Conservation (phyloP, 768 basidiomycete genomes). For the Hydnomerulius pinastri region DNA sequence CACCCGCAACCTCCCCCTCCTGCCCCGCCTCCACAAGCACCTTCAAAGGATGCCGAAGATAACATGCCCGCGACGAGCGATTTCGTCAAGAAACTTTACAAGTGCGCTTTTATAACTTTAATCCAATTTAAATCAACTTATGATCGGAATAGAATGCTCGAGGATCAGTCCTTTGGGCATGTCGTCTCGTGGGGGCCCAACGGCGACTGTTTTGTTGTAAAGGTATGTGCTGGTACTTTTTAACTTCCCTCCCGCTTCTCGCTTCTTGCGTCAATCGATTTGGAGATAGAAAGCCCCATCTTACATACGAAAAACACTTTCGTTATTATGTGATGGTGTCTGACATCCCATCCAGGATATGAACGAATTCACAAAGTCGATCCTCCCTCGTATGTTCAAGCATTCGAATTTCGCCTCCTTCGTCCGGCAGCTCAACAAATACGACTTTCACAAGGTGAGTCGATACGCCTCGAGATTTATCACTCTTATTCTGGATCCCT, state of each 20-base stretch:
- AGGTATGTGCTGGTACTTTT: constrained; percentile 37
- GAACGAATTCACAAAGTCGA: constrained; percentile 92
- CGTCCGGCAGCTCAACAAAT: constrained; percentile 93
- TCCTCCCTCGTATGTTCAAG: constrained; percentile 92
- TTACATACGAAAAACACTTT: not conserved
- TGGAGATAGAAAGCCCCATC: not conserved
- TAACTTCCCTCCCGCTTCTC: not conserved
- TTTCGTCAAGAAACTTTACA: constrained; percentile 94
- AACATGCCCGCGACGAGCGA: constrained; percentile 86
- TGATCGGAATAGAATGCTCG: constrained; percentile 69
- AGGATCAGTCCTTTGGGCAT: constrained; percentile 68
- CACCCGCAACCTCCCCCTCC: constrained; percentile 27
- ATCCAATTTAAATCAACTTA: constrained; percentile 3
- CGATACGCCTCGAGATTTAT: constrained; percentile 4
- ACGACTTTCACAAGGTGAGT: constrained; percentile 89
- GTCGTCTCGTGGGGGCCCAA: constrained; percentile 83
- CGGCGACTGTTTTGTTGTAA: constrained; percentile 91
- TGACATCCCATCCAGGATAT: constrained; percentile 59
- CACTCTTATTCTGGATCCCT: too few species aligned
- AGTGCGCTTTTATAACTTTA: constrained; percentile 47
- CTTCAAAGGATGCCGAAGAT: constrained; percentile 55
- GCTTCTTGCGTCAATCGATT: not conserved
- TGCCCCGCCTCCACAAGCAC: constrained; percentile 13
- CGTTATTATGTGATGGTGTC: not conserved
- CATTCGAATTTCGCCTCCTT: constrained; percentile 94